Evolutionary conservation across 2,329 filamentous ascomycete species (phyloP).

Genomic region (Cryphonectria parasitica): DNA sequence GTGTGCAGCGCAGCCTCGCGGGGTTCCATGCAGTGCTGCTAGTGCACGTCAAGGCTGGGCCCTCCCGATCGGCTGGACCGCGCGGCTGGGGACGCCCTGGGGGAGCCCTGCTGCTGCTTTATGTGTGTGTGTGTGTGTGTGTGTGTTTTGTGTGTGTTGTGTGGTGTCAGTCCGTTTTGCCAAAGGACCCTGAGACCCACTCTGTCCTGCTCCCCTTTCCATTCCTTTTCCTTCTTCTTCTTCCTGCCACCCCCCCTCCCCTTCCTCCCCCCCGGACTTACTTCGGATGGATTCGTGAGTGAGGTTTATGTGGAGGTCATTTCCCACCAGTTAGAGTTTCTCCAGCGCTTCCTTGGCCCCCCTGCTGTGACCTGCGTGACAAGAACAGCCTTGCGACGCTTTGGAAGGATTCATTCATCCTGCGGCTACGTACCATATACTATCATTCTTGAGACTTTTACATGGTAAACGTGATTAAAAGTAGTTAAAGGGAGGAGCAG

Average conservation of each 20-base stretch:
- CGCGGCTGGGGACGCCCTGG: neutral
- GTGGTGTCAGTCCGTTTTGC: neutral
- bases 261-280: neutral
- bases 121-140: neutral
- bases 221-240: neutral
- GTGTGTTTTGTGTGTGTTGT: neutral
- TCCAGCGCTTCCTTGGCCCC: neutral
- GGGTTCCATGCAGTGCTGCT: neutral
- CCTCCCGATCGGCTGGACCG: constrained; percentile 1
- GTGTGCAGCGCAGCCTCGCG: constrained; percentile 10
- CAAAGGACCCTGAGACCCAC: constrained; percentile 6
- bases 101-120: neutral
- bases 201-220: neutral
- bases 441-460: neutral
- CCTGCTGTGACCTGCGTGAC: neutral
- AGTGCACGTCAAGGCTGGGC: neutral
- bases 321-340: constrained; percentile 5
- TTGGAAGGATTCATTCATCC: neutral
- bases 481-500: neutral
- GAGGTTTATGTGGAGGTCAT: neutral
- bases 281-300: neutral
- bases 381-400: neutral
- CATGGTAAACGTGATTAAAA: neutral
- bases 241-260: neutral
- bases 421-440: neutral